Base-by-base conservation (phyloP, 768 basidiomycete species). In the Megacollybia marginata region DNA sequence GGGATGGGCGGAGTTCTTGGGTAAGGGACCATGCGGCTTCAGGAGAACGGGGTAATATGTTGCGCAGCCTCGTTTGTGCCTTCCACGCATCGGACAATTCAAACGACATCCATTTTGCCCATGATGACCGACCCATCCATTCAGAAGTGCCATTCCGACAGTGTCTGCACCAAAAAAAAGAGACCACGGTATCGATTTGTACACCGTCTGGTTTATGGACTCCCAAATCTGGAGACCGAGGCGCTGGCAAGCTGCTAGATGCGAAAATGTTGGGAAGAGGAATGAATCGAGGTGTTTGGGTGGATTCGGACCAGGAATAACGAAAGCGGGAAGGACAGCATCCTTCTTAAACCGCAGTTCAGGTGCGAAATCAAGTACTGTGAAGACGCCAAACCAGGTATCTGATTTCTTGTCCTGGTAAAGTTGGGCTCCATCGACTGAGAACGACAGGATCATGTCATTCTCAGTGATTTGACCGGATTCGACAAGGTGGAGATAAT, bases 401-500 rank as follows among this genome's bases (percentile, higher is more conserved):
- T 59, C 58, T 5, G 70, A 62, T 2, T 11, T 40, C 53, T 72
- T 73, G 53, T 57, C 58, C 5, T 47, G 48, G 50, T 71, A 72
- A 2, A 76, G 62, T 50, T 76, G 73, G 0, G 68, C 65, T 1
- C 73, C 69, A 47, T 76, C 67, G 8, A 72, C 54, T 0, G 69
- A 73, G 0, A 66, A 49, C 50, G 70, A 58, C 2, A 74, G 53
- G 6, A 70, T 46, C 1, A 63, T 62, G 35, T 73, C 65, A 11
- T 55, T 13, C 2, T 49, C 33, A 4, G 44, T 43, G 28, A 63
- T 49, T 15, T 40, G 18, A 2, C 53, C 55, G 9, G 33, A 51
- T 16, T 12, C 1, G 12, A 57, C 36, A 13, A 52, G 48, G 4
- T 48, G 15, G 2, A 59, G 49, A 47, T 47, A 51, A 19, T 57